These are phyloP conservation scores for Nigrospora sphaerica DNA, from an alignment of 2,329 filamentous ascomycete species.

Conservation along the genomic window DNA sequence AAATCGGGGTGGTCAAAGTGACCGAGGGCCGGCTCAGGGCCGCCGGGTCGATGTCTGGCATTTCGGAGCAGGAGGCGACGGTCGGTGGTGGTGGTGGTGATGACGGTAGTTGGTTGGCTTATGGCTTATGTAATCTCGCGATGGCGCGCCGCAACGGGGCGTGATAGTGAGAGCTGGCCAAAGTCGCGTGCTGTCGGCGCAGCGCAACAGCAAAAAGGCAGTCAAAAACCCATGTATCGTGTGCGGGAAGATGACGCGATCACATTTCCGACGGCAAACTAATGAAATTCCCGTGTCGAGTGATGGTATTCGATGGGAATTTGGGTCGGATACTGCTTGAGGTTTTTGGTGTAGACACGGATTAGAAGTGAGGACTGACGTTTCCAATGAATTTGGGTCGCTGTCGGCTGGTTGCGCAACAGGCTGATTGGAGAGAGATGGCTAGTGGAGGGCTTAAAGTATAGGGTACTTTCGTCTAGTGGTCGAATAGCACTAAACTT, in stretches of 20 bases:
- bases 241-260: constrained; percentile 32
- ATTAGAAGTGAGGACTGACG: neutral
- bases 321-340: constrained; percentile 14
- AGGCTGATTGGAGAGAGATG: no score
- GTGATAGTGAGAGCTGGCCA: neutral
- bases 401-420: neutral
- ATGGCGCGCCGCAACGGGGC: constrained; percentile 3
- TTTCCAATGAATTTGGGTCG: neutral
- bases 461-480: no score
- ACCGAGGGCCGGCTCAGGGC: constrained; percentile 56
- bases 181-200: constrained; percentile 40
- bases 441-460: no score
- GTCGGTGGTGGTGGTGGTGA: neutral
- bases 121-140: constrained; percentile 7
- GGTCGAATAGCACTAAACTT: no score
- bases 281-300: constrained; percentile 38
- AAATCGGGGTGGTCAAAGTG: constrained; percentile 50
- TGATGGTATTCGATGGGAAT: constrained; percentile 31
- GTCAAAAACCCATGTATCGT: constrained; percentile 37
- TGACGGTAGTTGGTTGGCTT: neutral
- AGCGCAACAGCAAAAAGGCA: constrained; percentile 33
- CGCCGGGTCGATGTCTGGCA: constrained; percentile 67
- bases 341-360: constrained; percentile 7
- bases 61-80: constrained; percentile 20
- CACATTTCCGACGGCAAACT: constrained; percentile 26